Evolutionary conservation across 176 grass and related monocot genomes (phyloP).

Genomic region (Zoysia pacifica): DNA sequence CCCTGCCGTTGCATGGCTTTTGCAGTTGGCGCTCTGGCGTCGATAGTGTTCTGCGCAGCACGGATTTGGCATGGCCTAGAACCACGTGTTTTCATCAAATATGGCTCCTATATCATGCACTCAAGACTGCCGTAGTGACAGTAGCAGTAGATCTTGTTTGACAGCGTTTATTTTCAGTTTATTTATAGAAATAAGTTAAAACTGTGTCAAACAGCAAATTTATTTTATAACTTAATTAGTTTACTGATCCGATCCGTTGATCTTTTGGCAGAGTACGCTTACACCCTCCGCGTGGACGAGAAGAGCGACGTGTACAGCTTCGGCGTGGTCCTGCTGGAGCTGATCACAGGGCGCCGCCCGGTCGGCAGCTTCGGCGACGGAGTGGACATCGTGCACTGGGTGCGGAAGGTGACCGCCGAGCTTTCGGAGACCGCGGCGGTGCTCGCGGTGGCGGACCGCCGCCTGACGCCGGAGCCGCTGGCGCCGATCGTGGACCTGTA

Average conservation of each 20-base stretch:
- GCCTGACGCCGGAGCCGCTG: conserved; percentile 48
- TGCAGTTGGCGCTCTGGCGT: no score
- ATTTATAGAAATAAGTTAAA: no score
- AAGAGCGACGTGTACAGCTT: conserved; percentile 82
- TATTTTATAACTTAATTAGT: no score
- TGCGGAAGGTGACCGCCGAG: conserved; percentile 66
- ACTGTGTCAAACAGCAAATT: no score
- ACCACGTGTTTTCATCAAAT: conserved; percentile 7
- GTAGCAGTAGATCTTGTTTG: no score
- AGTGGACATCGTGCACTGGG: conserved; percentile 88
- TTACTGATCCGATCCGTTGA: neutral
- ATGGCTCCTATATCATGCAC: no score
- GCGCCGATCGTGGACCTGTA: conserved; percentile 59
- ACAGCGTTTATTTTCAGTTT: no score
- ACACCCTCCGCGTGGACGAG: conserved; percentile 79
- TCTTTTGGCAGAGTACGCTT: conserved; percentile 58
- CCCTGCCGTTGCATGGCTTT: conserved; percentile 8
- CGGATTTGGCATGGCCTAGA: conserved; percentile 24
- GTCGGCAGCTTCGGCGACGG: conserved; percentile 81
- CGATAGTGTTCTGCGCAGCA: neutral
- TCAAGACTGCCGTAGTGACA: no score
- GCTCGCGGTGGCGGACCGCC: conserved; percentile 53
- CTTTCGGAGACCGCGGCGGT: conserved; percentile 47
- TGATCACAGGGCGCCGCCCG: conserved; percentile 65
- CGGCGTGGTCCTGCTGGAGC: conserved; percentile 72